Conservation (phyloP, 345 rosid species). For the Salix viminalis region DNA sequence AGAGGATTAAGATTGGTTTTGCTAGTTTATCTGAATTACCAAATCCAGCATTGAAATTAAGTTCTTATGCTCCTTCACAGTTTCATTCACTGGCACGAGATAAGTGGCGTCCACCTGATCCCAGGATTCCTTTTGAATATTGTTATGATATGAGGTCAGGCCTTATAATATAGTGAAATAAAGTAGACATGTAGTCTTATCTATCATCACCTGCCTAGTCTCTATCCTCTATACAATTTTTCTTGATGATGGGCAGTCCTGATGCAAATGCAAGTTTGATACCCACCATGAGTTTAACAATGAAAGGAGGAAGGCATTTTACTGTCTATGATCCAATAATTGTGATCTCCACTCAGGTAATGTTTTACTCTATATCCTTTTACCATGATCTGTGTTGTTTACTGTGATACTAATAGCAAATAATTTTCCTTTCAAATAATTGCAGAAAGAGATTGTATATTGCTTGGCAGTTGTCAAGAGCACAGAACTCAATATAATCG, state of each 20-base stretch:
- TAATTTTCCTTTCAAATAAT: not conserved
- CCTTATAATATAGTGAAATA: not conserved
- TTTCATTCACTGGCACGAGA: conserved; percentile 69
- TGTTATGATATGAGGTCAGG: conserved; percentile 74
- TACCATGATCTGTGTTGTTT: not conserved
- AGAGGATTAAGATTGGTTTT: not conserved
- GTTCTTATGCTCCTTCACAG: conserved; percentile 36
- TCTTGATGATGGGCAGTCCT: conserved; percentile 36
- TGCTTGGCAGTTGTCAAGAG: conserved; percentile 75
- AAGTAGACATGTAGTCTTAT: not conserved
- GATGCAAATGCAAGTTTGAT: conserved; percentile 59
- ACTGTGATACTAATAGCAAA: not conserved
- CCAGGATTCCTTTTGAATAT: conserved; percentile 72
- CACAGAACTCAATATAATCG: conserved; percentile 64
- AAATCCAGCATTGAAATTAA: not conserved
- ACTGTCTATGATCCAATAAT: conserved; percentile 65
- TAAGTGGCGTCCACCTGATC: conserved; percentile 51
- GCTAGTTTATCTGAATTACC: not conserved
- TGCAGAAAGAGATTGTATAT: conserved; percentile 57
- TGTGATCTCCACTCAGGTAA: conserved; percentile 61
- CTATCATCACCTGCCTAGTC: not conserved
- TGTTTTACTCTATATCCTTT: not conserved
- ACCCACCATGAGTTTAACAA: conserved; percentile 62
- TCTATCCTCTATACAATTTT: conserved; percentile 11
- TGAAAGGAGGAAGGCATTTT: conserved; percentile 67